Evolutionary conservation across 2,329 filamentous ascomycete genomes (phyloP).

Genomic region (Catunica adiposa): DNA sequence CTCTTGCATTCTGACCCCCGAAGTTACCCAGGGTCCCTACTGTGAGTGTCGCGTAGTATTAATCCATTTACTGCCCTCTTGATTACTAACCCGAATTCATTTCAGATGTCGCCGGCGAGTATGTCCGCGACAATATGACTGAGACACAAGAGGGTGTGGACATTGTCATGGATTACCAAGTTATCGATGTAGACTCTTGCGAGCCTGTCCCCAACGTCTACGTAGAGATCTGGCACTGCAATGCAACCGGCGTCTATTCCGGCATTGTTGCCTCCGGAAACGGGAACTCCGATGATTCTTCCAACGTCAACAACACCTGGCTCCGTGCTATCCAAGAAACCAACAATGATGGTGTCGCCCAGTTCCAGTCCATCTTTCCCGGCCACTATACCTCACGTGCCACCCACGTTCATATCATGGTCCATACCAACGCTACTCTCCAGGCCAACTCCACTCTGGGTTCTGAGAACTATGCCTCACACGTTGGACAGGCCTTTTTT

Average conservation of each 20-base stretch:
- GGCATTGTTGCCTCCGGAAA: slow-evolving; percentile 24
- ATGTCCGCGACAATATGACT: slow-evolving; percentile 25
- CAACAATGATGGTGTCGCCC: slow-evolving; percentile 24
- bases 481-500: slow-evolving; percentile 48
- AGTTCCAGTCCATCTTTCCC: slow-evolving; percentile 28
- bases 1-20: slow-evolving; percentile 33
- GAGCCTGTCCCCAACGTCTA: slow-evolving; percentile 24
- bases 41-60: slow-evolving; percentile 17
- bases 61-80: background rate
- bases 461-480: slow-evolving; percentile 31
- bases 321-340: slow-evolving; percentile 27
- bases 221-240: slow-evolving; percentile 30
- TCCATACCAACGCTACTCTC: slow-evolving; percentile 21
- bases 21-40: slow-evolving; percentile 34
- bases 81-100: background rate
- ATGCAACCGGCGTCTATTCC: slow-evolving; percentile 29
- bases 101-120: slow-evolving; percentile 22
- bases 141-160: slow-evolving; percentile 27
- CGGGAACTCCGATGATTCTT: slow-evolving; percentile 19
- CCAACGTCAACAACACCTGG: slow-evolving; percentile 23
- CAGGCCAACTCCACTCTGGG: slow-evolving; percentile 34
- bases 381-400: slow-evolving; percentile 28
- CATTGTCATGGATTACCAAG: slow-evolving; percentile 27
- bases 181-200: slow-evolving; percentile 28
- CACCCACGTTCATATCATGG: slow-evolving; percentile 26